phyloP scores from a whole-genome alignment of 1,139 yeast species.

The Candida sojae region DNA sequence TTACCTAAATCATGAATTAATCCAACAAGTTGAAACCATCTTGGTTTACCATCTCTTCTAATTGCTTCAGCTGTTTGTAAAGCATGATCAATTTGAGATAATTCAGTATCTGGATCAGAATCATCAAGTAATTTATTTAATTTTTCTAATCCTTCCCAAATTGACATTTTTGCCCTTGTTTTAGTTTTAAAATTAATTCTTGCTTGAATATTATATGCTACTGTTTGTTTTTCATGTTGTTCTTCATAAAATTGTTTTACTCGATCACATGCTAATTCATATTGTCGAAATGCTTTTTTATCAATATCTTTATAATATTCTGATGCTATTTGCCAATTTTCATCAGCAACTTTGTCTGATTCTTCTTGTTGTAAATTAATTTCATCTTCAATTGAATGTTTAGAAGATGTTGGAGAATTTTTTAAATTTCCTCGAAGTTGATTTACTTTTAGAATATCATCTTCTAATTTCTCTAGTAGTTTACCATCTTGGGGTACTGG shows the following conservation, averaged over 20 bases:
- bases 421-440: slow-evolving; percentile 12
- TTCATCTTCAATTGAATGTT: slow-evolving; percentile 11
- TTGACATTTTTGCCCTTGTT: slow-evolving; percentile 62
- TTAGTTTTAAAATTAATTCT: slow-evolving; percentile 70
- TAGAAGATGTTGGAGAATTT: slow-evolving; percentile 2
- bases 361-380: slow-evolving; percentile 10
- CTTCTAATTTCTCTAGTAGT: slow-evolving; percentile 38
- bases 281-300: slow-evolving; percentile 56
- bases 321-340: slow-evolving; percentile 26
- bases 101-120: slow-evolving; percentile 74
- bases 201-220: slow-evolving; percentile 72
- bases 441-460: slow-evolving; percentile 35
- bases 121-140: slow-evolving; percentile 67
- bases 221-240: slow-evolving; percentile 71
- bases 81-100: slow-evolving; percentile 76
- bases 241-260: slow-evolving; percentile 68
- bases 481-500: slow-evolving; percentile 5
- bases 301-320: slow-evolving; percentile 40
- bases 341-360: slow-evolving; percentile 11
- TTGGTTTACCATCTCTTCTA: slow-evolving; percentile 63
- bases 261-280: slow-evolving; percentile 68
- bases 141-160: slow-evolving; percentile 71
- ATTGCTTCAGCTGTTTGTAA: slow-evolving; percentile 78
- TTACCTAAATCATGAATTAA: slow-evolving; percentile 73
- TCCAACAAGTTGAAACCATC: slow-evolving; percentile 79